These are phyloP conservation scores for Corymbia maculata DNA, from an alignment of 345 rosid species.

Conservation along the genomic window DNA sequence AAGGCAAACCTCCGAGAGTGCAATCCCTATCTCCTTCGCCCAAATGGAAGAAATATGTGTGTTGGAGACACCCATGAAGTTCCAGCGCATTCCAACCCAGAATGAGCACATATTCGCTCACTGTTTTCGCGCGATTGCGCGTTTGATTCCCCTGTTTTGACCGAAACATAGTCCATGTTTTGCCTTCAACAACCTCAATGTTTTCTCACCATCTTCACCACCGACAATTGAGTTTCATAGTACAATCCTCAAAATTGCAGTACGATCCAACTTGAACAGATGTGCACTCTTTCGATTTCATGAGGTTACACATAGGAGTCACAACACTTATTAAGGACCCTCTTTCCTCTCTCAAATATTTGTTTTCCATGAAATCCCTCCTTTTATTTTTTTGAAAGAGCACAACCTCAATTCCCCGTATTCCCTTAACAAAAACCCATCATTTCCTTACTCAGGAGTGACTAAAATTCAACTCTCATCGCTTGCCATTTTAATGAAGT, in stretches of 20 bases:
- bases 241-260: neutral
- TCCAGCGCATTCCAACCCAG: too few species aligned
- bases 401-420: neutral
- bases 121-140: too few species aligned
- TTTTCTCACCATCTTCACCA: neutral
- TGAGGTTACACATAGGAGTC: neutral
- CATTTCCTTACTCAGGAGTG: neutral
- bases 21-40: neutral
- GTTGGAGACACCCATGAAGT: too few species aligned
- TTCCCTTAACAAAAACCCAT: neutral
- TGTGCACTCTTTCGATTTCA: neutral
- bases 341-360: neutral
- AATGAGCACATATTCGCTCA: too few species aligned
- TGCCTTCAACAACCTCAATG: too few species aligned
- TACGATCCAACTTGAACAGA: neutral
- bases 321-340: neutral
- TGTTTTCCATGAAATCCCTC: neutral
- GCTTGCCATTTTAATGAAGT: neutral
- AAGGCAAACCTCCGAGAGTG: neutral
- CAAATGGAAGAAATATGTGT: too few species aligned
- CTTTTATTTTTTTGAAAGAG: too few species aligned
- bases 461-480: neutral
- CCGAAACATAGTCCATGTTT: too few species aligned
- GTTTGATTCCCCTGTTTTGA: too few species aligned
- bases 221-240: neutral